Evolutionary conservation across 257 asterid genomes (phyloP).

Genomic region (Capsicum chinense): DNA sequence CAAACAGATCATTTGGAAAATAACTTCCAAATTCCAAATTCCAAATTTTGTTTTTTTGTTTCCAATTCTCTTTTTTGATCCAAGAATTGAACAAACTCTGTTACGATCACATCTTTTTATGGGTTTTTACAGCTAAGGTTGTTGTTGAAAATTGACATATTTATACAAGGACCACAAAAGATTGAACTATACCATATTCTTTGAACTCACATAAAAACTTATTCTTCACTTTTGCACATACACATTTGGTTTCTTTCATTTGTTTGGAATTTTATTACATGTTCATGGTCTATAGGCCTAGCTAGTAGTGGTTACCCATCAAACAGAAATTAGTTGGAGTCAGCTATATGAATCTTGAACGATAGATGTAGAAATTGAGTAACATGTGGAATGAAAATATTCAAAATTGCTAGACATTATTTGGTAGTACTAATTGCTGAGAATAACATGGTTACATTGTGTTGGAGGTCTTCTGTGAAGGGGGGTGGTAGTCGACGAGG

Average conservation of each 20-base stretch:
- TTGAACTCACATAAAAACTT: constrained; percentile 53
- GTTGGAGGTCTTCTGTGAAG: constrained; percentile 77
- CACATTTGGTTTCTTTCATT: constrained; percentile 48
- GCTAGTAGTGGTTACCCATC: constrained; percentile 66
- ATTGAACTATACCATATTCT: constrained; percentile 72
- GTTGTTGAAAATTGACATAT: constrained; percentile 66
- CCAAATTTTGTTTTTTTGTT: constrained; percentile 41
- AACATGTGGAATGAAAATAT: constrained; percentile 49
- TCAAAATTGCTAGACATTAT: neutral
- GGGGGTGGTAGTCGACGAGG: constrained; percentile 36
- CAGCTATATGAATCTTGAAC: constrained; percentile 44
- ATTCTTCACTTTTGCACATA: constrained; percentile 67
- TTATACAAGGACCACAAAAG: constrained; percentile 73
- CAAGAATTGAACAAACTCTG: constrained; percentile 82
- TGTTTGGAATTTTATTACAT: constrained; percentile 38
- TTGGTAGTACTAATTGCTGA: neutral
- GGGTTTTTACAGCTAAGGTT: constrained; percentile 86
- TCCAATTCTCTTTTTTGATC: constrained; percentile 44
- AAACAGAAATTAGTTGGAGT: constrained; percentile 28
- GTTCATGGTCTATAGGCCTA: constrained; percentile 73
- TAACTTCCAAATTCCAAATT: constrained; percentile 49
- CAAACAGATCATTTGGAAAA: constrained; percentile 21
- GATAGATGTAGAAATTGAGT: neutral
- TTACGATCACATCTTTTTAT: constrained; percentile 70
- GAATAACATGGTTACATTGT: constrained; percentile 68